Conservation (phyloP, 1,284 basidiomycete genomes). For the Tilletia caries region DNA sequence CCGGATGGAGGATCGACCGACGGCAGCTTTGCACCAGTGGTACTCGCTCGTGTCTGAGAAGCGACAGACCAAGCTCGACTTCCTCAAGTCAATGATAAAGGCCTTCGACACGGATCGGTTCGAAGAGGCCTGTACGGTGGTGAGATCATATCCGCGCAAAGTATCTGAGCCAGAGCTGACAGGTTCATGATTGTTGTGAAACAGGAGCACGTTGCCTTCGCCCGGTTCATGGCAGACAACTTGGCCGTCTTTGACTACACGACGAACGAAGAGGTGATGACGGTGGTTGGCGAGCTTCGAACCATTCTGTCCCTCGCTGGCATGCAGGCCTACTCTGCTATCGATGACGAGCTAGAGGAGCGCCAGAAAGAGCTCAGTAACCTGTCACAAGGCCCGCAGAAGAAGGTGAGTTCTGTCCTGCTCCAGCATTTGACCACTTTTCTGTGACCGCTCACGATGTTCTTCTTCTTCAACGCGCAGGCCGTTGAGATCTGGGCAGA, state of each 20-base stretch:
- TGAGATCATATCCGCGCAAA: conserved; percentile 1
- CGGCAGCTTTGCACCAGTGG: conserved; percentile 80
- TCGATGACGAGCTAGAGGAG: conserved; percentile 16
- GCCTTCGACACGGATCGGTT: conserved; percentile 70
- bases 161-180: conserved; percentile 57
- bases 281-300: conserved; percentile 78
- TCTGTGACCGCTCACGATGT: not conserved
- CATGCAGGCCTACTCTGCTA: conserved; percentile 64
- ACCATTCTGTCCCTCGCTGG: conserved; percentile 77
- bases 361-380: conserved; percentile 12
- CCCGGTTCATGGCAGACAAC: conserved; percentile 89
- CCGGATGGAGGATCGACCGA: conserved; percentile 63
- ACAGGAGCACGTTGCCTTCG: conserved; percentile 61
- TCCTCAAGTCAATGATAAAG: conserved; percentile 75
- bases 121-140: conserved; percentile 20
- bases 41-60: conserved; percentile 86
- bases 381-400: conserved; percentile 19
- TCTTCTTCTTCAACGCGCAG: not conserved
- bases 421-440: no score
- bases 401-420: conserved; percentile 8
- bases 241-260: conserved; percentile 88
- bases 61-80: conserved; percentile 75
- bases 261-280: conserved; percentile 84
- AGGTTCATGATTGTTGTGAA: no score
- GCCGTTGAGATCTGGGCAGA: not conserved